Base-by-base conservation (phyloP, 208 protist species). In the Trypanosoma congolense region DNA sequence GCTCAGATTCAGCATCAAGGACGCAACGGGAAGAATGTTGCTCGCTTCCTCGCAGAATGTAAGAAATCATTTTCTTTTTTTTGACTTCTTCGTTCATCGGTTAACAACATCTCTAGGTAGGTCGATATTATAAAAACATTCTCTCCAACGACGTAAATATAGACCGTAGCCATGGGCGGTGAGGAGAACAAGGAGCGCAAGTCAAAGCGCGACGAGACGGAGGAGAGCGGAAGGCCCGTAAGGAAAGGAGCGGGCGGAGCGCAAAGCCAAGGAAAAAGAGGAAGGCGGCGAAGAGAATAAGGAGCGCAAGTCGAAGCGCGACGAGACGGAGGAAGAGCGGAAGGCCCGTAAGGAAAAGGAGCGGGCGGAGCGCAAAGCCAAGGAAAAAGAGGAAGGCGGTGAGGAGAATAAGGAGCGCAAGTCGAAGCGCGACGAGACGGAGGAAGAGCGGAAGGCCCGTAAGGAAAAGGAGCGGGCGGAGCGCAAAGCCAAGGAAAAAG, bases 371-470 rank as follows among this genome's bases (percentile, higher is more conserved):
- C 83, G 83, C n/a, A 68, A 57, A 46, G 65, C 53, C 5, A 44
- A 54, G 58, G 38, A 57, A 50, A 38, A 64, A 52, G 50, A 55
- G 19, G 49, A 50, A 24, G 24, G 18, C 40, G 48, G 59, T 33
- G 56, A 25, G 14, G 57, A 48, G 8, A 54, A 47, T 31, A 61
- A 63, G 40, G 52, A 61, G 33, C 10, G 43, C 30, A 62, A 48
- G 33, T 42, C 35, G 3, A 61, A 52, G 48, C 45, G 58, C 4
- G 47, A 61, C 36, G 86, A 93, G 43, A 83, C 82, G 0, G 80
- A 93, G 43, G 86, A 93, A 55, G 82, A 90, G 54, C 73, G 82
- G 1, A 66, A 68, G 1, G 33, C 69, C 2, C 77, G 86, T 30
- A 87, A 90, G 54, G 77, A 90, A 55, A 59, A 60, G 8, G 80